Base-by-base conservation (phyloP, 139 green algal species). In the Coccomyxa sp. region DNA sequence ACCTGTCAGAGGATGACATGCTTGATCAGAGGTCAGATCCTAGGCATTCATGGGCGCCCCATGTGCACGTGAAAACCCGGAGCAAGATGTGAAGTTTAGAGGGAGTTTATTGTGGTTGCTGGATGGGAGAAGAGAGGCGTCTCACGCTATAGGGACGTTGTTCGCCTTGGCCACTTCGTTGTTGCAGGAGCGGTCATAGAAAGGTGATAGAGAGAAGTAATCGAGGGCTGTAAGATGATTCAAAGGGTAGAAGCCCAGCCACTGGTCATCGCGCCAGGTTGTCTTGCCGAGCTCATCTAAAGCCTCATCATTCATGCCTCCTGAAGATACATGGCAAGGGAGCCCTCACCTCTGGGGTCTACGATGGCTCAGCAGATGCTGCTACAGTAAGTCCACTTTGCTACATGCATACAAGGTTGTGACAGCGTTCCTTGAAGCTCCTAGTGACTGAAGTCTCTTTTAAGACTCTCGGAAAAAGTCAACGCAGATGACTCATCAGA, bases 161-260 rank as follows among this genome's bases (percentile, higher is more conserved):
- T 83, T 34, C 80, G 72, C 76, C 29, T 85, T 72, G 8, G 88
- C 86, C 10, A 79, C 74, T 35, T 87, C 86, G 80, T 97, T 97
- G 82, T 92, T 95, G 81, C 87, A 92, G 38, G 39, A 39, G 27
- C 44, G 74, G 69, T 97, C 93, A 69, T 93, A 97, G 77, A 97
- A 97, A 0, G 91, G 88, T 0, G 89, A 95, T 12, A 89, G 71
- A 38, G 90, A 79, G 73, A 97, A 97, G 81, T 97, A 97, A 69
- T 92, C 83, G 2, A 97, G 75, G 10, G 87, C 92, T n/a, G 82
- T 87, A 14, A 70, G 64, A 0, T 77, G 50, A 71, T 90, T 86
- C 27, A 97, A 79, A 22, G 83, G 84, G 68, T 82, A 89, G 16
- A 29, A 82, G 3, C 55, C 70, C 8, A 89, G 84, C 77, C 82